phyloP scores from a whole-genome alignment of 2,329 filamentous ascomycete species.

The Aspergillus jensenii region DNA sequence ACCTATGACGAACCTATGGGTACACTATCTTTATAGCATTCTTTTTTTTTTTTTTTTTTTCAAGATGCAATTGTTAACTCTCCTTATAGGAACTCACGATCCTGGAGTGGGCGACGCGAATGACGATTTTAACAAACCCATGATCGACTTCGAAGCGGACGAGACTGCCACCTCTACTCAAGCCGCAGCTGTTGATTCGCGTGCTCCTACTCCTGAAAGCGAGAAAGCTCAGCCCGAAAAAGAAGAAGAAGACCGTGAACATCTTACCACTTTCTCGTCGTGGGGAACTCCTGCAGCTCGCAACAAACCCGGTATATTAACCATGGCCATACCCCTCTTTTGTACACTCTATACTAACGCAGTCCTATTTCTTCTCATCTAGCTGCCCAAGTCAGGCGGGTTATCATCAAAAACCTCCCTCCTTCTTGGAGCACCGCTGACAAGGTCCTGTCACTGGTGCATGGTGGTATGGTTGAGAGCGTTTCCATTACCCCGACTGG shows the following conservation, averaged over 20 bases:
- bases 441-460: constrained; percentile 38
- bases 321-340: neutral
- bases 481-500: constrained; percentile 24
- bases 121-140: neutral
- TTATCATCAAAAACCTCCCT: constrained; percentile 40
- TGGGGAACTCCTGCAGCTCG: constrained; percentile 31
- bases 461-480: constrained; percentile 39
- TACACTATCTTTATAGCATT: neutral
- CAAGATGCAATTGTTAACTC: neutral
- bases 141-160: neutral
- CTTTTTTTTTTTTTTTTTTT: no score
- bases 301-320: constrained; percentile 26
- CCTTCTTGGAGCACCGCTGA: constrained; percentile 25
- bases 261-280: constrained; percentile 28
- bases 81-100: neutral
- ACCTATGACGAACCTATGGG: neutral
- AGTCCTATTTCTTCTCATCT: neutral
- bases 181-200: constrained; percentile 1
- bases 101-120: neutral
- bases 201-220: neutral
- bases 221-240: constrained; percentile 4
- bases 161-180: neutral
- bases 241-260: constrained; percentile 29
- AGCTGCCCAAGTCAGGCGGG: constrained; percentile 29
- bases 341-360: neutral